Evolutionary conservation across 1,284 basidiomycete species (phyloP).

Genomic region (Pseudozyma sp.): DNA sequence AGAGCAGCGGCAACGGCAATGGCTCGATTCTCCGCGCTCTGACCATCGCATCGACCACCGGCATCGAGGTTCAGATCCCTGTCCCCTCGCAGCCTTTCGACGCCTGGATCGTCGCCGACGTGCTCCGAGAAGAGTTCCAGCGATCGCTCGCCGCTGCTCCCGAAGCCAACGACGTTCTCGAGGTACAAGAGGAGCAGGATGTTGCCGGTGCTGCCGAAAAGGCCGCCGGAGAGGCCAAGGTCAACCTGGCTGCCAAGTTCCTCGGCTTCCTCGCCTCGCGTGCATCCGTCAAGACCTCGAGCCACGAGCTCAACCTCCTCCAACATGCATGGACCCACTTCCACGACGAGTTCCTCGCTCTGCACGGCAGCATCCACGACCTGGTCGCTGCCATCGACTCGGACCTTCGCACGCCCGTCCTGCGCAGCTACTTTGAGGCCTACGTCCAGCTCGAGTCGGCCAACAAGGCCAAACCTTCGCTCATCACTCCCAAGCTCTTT

Average conservation of each 20-base stretch:
- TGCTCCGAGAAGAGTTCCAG: conserved; percentile 61
- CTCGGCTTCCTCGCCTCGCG: conserved; percentile 71
- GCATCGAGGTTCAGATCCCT: conserved; percentile 55
- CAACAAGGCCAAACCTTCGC: conserved; percentile 74
- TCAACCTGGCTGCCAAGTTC: conserved; percentile 67
- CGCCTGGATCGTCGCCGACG: conserved; percentile 62
- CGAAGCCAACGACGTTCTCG: conserved; percentile 44
- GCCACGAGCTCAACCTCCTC: conserved; percentile 81
- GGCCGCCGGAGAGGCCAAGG: conserved; percentile 36
- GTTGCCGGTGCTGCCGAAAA: conserved; percentile 44
- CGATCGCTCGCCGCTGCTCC: conserved; percentile 56
- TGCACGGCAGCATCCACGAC: conserved; percentile 77
- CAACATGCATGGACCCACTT: conserved; percentile 65
- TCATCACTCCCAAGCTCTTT: conserved; percentile 77
- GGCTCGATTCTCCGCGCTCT: conserved; percentile 40
- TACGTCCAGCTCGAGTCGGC: conserved; percentile 78
- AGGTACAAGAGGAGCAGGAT: conserved; percentile 59
- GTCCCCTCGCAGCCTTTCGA: conserved; percentile 58
- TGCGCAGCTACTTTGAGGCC: conserved; percentile 84
- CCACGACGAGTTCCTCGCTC: conserved; percentile 48
- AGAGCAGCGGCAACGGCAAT: conserved; percentile 46
- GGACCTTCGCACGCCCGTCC: conserved; percentile 80
- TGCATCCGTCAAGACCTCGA: conserved; percentile 79
- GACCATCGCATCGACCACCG: conserved; percentile 35
- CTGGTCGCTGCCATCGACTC: conserved; percentile 81